Conservation (phyloP, 2,329 filamentous ascomycete species). For the Leptographium procerum region DNA sequence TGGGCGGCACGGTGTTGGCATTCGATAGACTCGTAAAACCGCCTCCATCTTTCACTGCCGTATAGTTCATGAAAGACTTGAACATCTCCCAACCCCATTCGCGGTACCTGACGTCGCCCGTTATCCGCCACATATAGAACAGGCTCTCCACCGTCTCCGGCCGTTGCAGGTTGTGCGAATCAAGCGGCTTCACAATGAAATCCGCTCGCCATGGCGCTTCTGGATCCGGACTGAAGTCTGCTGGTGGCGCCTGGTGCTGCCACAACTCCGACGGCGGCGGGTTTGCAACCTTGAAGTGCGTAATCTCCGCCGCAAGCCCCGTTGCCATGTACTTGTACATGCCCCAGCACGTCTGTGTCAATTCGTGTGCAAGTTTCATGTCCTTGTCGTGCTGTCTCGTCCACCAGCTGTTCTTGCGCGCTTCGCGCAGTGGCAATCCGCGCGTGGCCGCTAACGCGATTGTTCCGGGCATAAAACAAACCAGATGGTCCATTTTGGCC, state of each 20-base stretch:
- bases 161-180: constrained; percentile 84
- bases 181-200: constrained; percentile 67
- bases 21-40: constrained; percentile 76
- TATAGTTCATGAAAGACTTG: constrained; percentile 77
- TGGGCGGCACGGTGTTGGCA: constrained; percentile 60
- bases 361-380: constrained; percentile 74
- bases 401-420: constrained; percentile 63
- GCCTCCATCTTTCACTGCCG: constrained; percentile 61
- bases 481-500: constrained; percentile 96
- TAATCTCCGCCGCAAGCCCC: constrained; percentile 88
- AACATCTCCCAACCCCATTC: constrained; percentile 99
- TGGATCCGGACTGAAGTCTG: constrained; percentile 38
- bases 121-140: constrained; percentile 99
- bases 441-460: constrained; percentile 82
- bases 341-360: constrained; percentile 96
- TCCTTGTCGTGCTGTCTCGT: constrained; percentile 70
- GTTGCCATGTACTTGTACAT: constrained; percentile 90
- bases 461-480: constrained; percentile 94
- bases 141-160: constrained; percentile 94
- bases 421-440: constrained; percentile 63
- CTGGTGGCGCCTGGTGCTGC: constrained; percentile 30
- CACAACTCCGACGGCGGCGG: constrained; percentile 54
- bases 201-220: constrained; percentile 64
- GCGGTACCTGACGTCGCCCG: constrained; percentile 75
- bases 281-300: constrained; percentile 69